Percentiles rank a stretch among this genome's conserved stretches.
Conservation (phyloP, 2,329 filamentous ascomycete species). For the Amphichorda felina region DNA sequence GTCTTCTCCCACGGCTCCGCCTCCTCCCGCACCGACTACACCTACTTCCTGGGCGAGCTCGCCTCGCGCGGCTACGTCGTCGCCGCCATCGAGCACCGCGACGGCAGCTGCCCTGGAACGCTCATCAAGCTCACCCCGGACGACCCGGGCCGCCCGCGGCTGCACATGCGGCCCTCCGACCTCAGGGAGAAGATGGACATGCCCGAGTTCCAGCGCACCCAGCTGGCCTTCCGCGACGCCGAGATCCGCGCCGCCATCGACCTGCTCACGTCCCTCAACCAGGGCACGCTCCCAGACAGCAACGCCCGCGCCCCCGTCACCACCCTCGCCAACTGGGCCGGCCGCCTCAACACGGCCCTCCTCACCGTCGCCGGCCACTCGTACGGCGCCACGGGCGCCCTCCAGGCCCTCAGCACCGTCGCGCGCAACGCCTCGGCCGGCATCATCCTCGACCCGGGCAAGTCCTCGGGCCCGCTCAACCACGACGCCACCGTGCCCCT, state of each 20-base stretch:
- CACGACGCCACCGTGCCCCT: constrained; percentile 43
- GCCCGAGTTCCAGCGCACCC: constrained; percentile 26
- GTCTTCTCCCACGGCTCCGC: constrained; percentile 42
- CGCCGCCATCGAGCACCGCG: constrained; percentile 38
- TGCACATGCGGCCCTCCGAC: constrained; percentile 24
- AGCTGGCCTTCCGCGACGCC: constrained; percentile 37
- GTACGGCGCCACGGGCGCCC: constrained; percentile 52
- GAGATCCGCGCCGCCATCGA: constrained; percentile 33
- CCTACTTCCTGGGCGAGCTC: constrained; percentile 35
- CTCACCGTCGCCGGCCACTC: constrained; percentile 52
- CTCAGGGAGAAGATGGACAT: constrained; percentile 20
- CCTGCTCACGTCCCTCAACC: constrained; percentile 27
- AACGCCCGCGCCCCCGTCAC: constrained; percentile 36
- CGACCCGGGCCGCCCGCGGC: constrained; percentile 13
- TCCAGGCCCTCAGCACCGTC: constrained; percentile 42
- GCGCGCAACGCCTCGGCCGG: constrained; percentile 43
- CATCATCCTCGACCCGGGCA: constrained; percentile 55
- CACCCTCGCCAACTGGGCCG: constrained; percentile 35
- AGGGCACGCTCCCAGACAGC: constrained; percentile 12
- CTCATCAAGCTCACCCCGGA: constrained; percentile 16
- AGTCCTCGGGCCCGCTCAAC: constrained; percentile 50
- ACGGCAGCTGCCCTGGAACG: constrained; percentile 36
- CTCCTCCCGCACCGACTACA: constrained; percentile 37
- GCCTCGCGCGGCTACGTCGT: constrained; percentile 36
- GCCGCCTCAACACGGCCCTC: constrained; percentile 39